Conservation (phyloP, 2,329 filamentous ascomycete genomes). For the Nemania sp. region DNA sequence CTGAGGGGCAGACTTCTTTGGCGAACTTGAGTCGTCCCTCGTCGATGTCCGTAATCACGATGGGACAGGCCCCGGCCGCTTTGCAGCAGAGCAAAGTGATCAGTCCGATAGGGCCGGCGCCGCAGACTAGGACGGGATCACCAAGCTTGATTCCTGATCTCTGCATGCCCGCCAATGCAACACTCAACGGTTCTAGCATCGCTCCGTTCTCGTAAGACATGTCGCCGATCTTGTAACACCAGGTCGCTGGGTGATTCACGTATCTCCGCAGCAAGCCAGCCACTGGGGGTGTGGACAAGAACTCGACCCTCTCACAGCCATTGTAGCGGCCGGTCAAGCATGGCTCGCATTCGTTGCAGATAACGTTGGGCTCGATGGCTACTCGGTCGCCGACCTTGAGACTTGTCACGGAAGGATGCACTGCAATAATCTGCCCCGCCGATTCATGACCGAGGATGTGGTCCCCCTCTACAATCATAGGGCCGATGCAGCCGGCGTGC, state of each 20-base stretch:
- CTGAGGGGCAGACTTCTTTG: conserved; percentile 77
- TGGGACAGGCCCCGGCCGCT: conserved; percentile 85
- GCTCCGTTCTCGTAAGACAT: conserved; percentile 93
- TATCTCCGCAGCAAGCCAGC: conserved; percentile 86
- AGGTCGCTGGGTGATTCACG: conserved; percentile 89
- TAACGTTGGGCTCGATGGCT: conserved; percentile 91
- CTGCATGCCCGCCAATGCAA: conserved; percentile 86
- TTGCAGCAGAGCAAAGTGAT: conserved; percentile 82
- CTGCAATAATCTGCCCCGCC: conserved; percentile 79
- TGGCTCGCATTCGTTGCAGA: conserved; percentile 87
- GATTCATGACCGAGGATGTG: conserved; percentile 96
- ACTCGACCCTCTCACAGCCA: conserved; percentile 82
- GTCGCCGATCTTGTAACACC: conserved; percentile 94
- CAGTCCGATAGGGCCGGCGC: conserved; percentile 90
- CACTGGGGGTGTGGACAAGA: conserved; percentile 89
- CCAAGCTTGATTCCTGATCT: conserved; percentile 79
- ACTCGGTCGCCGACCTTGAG: conserved; percentile 88
- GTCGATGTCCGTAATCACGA: conserved; percentile 95
- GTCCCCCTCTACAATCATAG: conserved; percentile 87
- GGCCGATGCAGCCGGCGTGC: conserved; percentile 92
- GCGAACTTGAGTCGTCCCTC: conserved; percentile 83
- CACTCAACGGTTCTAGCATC: conserved; percentile 85
- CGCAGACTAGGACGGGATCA: conserved; percentile 86
- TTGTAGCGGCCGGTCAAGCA: conserved; percentile 95
- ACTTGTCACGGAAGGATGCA: conserved; percentile 75